Evolutionary conservation across 192 early-diverging fungal genomes (phyloP), one percentile per base, ranked within the genome.

Genomic region (Backusella parvicylindrica): DNA sequence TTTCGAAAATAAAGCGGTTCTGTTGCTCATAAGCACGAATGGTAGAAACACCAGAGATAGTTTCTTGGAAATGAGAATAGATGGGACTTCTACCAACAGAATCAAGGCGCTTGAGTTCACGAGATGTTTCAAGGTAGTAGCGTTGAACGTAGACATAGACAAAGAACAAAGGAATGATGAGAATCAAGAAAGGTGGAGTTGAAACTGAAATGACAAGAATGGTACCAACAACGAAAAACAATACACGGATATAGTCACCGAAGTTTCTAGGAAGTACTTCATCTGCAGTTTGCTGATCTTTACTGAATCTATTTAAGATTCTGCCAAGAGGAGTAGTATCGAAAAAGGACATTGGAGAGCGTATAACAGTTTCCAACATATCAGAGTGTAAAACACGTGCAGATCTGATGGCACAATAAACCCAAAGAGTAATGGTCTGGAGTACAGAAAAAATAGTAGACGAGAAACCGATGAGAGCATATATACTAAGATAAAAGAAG

Each of bases 291-390:
- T 91, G 88, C 72, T 92, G 88, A 77, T 98, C 96, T 71, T 94
- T 95, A 67, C 92, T 92, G 79, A 98, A 96, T n/a, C 96, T 89
- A 77, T 98, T 95, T 30, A 96, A 77, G 73, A 97, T 89, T 63
- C 96, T 90, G 11, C 96, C 94, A 1, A 94, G 79, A 21, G 95
- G 95, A 1, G 95, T 95, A 16, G 81, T 83, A 60, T 92, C 92
- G 79, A 94, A 95, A 73, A 92, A 95, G 1, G 88, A 87, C 86
- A 93, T 92, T 15, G 93, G 92, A 0, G 91, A 85, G 2, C 60
- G 72, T 8, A 96, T 60, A 67, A 96, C 87, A 64, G 87, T 89
- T 26, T 89, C 72, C 67, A 97, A 84, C 92, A 98, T 93, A 23
- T 89, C 72, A 9, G 85, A 77, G 65, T 98, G 97, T 43, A 94